Evolutionary conservation across 2,329 filamentous ascomycete species (phyloP).

Genomic region (Tolypocladium album): DNA sequence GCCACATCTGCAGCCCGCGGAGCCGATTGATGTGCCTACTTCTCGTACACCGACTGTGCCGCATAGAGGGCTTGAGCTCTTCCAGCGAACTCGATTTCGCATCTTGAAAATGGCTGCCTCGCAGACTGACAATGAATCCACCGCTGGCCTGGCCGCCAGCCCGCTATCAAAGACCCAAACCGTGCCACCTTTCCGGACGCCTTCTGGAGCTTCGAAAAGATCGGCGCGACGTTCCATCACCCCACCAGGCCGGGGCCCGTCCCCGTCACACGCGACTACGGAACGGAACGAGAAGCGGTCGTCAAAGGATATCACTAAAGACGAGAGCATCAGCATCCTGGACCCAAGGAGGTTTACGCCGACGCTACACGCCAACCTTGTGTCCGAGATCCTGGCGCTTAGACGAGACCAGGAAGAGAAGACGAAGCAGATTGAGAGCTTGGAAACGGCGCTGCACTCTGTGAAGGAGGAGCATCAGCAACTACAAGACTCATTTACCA

Average conservation of each 20-base stretch:
- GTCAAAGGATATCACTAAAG: slow-evolving; percentile 47
- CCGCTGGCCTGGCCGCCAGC: slow-evolving; percentile 39
- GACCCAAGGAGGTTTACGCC: slow-evolving; percentile 92
- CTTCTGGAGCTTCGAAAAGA: slow-evolving; percentile 50
- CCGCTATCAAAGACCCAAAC: slow-evolving; percentile 60
- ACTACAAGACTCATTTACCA: slow-evolving; percentile 50
- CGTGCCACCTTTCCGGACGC: slow-evolving; percentile 58
- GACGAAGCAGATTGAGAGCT: slow-evolving; percentile 69
- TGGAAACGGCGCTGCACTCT: slow-evolving; percentile 66
- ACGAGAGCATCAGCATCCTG: slow-evolving; percentile 63
- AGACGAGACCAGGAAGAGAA: slow-evolving; percentile 88
- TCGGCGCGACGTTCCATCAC: slow-evolving; percentile 56
- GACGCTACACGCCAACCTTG: slow-evolving; percentile 84
- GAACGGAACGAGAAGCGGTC: slow-evolving; percentile 35
- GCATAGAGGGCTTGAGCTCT: neutral
- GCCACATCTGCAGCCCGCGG: neutral
- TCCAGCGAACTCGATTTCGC: neutral
- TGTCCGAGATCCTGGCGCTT: slow-evolving; percentile 83
- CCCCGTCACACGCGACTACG: slow-evolving; percentile 39
- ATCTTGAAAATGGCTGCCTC: slow-evolving; percentile 38
- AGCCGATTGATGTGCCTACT: neutral
- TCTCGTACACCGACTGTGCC: neutral
- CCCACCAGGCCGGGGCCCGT: slow-evolving; percentile 46
- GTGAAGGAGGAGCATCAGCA: slow-evolving; percentile 65
- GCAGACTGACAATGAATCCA: slow-evolving; percentile 54